Percentiles rank a stretch among this genome's conserved stretches.
Conservation (phyloP, 345 rosid genomes). For the Melaleuca alternifolia region DNA sequence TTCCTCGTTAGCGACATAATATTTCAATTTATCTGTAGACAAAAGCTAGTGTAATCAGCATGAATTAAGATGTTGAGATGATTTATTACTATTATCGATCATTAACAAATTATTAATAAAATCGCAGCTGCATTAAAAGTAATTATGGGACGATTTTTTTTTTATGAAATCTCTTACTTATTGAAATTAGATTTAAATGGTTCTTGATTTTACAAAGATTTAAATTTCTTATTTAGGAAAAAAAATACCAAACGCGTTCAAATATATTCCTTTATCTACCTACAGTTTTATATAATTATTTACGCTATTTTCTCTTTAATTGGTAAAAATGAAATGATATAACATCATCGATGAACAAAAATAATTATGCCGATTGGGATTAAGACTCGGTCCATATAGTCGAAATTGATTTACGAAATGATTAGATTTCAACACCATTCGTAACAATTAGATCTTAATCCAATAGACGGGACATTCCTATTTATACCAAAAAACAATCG, state of each 20-base stretch:
- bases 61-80: no score
- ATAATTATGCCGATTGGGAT: not conserved
- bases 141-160: not conserved
- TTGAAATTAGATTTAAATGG: not conserved
- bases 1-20: no score
- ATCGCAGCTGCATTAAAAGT: not conserved
- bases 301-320: not conserved
- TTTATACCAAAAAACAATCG: not conserved
- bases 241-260: not conserved
- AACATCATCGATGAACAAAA: not conserved
- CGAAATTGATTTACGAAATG: not conserved
- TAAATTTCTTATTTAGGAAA: not conserved
- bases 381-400: not conserved
- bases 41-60: no score
- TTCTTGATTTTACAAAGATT: not conserved
- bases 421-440: not conserved
- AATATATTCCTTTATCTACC: not conserved
- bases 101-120: not conserved
- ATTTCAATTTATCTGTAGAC: no score
- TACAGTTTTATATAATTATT: not conserved
- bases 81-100: no score
- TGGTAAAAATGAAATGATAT: not conserved
- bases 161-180: not conserved
- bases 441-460: not conserved
- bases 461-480: not conserved